phyloP scores from a whole-genome alignment of 2,329 filamentous ascomycete species.

The Claviceps capensis region DNA sequence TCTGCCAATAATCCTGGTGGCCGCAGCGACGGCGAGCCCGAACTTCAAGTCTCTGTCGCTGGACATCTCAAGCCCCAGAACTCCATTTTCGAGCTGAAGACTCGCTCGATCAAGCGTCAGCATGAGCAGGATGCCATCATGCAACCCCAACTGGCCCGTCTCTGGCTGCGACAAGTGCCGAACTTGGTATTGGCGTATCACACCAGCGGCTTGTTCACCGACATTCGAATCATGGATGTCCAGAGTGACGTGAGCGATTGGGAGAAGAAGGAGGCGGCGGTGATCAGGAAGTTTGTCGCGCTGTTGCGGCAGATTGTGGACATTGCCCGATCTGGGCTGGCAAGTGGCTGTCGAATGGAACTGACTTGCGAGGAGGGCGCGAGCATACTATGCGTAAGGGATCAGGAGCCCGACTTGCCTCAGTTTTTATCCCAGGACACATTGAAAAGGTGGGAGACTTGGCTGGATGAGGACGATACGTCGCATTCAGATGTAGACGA shows the following conservation, averaged over 20 bases:
- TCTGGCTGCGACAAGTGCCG: conserved; percentile 27
- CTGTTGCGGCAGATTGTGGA: background rate
- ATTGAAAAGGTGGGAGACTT: background rate
- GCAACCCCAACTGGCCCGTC: conserved; percentile 24
- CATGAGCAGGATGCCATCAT: conserved; percentile 14
- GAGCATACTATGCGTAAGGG: background rate
- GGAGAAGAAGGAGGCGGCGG: background rate
- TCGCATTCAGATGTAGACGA: background rate
- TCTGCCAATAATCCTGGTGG: background rate
- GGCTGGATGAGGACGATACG: background rate
- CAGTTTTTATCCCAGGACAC: background rate
- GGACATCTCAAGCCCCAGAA: conserved; percentile 11
- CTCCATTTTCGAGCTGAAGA: conserved; percentile 30
- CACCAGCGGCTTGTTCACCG: background rate
- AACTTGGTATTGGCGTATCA: conserved; percentile 30
- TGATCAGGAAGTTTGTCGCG: background rate
- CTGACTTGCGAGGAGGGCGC: background rate
- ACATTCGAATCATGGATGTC: background rate
- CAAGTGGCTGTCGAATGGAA: background rate
- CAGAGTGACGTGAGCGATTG: background rate
- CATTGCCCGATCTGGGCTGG: background rate
- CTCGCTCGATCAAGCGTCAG: conserved; percentile 18
- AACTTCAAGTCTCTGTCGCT: conserved; percentile 6
- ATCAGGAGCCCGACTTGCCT: background rate
- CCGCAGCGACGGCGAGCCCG: conserved; percentile 8